phyloP scores from a whole-genome alignment of 176 grass and related monocot genomes.

The Elaeis guineensis region DNA sequence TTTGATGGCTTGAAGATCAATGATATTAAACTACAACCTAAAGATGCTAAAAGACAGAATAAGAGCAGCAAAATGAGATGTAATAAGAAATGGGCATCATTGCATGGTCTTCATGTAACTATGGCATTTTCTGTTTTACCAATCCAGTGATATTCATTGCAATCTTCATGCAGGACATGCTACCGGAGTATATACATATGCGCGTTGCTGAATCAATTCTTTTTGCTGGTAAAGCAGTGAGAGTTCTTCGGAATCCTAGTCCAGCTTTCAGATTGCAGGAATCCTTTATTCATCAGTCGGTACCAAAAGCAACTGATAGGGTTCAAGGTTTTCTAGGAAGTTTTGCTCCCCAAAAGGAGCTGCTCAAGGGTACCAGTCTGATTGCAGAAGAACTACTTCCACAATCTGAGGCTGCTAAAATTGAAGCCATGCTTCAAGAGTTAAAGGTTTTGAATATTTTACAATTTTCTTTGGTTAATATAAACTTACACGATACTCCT shows the following conservation, averaged over 20 bases:
- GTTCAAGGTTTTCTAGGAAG: conserved; percentile 47
- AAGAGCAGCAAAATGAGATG: too few relatives aligned
- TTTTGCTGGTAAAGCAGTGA: conserved; percentile 93
- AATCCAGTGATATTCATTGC: conserved; percentile 17
- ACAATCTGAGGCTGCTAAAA: conserved; percentile 84
- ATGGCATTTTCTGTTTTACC: neutral
- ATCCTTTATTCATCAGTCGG: conserved; percentile 35
- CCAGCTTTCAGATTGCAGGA: conserved; percentile 60
- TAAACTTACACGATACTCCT: neutral
- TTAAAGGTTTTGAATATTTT: conserved; percentile 47
- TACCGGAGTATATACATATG: conserved; percentile 95
- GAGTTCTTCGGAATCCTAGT: conserved; percentile 81
- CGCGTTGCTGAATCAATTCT: conserved; percentile 93
- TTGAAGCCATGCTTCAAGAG: conserved; percentile 84
- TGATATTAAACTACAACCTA: too few relatives aligned
- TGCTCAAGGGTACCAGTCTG: conserved; percentile 39
- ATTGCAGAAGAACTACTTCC: conserved; percentile 78
- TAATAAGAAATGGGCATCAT: too few relatives aligned
- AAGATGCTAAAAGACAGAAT: too few relatives aligned
- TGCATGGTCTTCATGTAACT: too few relatives aligned
- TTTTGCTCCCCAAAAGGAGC: conserved; percentile 33
- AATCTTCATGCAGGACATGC: conserved; percentile 58
- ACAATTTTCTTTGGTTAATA: neutral
- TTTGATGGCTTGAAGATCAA: too few relatives aligned
- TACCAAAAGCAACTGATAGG: conserved; percentile 43